Evolutionary conservation across 495 filamentous ascomycete genomes (phyloP).

Genomic region (Neurospora africana): DNA sequence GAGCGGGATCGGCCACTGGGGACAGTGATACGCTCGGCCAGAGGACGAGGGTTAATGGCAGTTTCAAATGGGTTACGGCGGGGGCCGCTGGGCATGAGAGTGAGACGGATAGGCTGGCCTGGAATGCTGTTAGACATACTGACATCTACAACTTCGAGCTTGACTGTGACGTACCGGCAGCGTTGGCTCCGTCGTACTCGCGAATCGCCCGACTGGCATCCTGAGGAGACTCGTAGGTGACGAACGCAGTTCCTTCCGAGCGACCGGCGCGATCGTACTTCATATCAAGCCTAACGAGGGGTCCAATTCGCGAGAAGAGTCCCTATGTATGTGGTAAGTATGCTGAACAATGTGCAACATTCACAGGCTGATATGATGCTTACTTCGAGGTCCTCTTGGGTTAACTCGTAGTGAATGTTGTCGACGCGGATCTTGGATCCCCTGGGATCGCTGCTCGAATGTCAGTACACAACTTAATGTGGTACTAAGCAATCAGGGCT

Average conservation of each 20-base stretch:
- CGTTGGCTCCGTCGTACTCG: slow-evolving; percentile 85
- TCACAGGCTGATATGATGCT: slow-evolving; percentile 2
- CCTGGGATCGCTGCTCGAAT: slow-evolving; percentile 30
- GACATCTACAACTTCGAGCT: neutral
- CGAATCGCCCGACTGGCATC: slow-evolving; percentile 66
- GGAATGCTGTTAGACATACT: slow-evolving; percentile 6
- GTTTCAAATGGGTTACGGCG: slow-evolving; percentile 47
- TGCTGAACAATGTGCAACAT: neutral
- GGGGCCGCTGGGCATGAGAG: slow-evolving; percentile 47
- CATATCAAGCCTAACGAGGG: slow-evolving; percentile 57
- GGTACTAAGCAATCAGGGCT: neutral
- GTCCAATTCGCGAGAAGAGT: slow-evolving; percentile 70
- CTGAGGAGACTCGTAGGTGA: slow-evolving; percentile 59
- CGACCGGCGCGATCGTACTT: slow-evolving; percentile 85
- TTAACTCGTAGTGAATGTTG: slow-evolving; percentile 90
- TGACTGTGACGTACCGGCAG: slow-evolving; percentile 46
- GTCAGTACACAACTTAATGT: slow-evolving; percentile 1
- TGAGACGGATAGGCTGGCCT: slow-evolving; percentile 78
- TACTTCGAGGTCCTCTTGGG: slow-evolving; percentile 77
- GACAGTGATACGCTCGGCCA: slow-evolving; percentile 66
- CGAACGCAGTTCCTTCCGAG: slow-evolving; percentile 75
- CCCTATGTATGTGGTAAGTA: slow-evolving; percentile 41
- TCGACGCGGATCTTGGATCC: slow-evolving; percentile 75
- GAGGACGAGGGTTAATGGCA: slow-evolving; percentile 45
- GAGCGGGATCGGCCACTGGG: slow-evolving; percentile 40